Evolutionary conservation across 2,329 filamentous ascomycete genomes (phyloP).

Genomic region (Aspergillus carbonarius): DNA sequence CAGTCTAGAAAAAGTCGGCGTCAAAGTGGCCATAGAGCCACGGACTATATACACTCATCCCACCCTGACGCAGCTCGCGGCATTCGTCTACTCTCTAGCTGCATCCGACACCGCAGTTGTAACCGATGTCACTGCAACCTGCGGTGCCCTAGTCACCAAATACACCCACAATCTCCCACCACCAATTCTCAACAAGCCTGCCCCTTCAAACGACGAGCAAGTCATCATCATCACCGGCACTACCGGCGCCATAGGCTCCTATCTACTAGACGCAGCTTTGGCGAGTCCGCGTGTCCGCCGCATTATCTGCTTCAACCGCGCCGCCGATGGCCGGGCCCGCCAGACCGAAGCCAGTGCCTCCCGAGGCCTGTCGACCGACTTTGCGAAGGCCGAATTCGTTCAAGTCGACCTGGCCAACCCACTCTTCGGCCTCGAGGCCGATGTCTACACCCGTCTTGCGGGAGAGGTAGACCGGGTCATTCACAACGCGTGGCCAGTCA

Average conservation of each 20-base stretch:
- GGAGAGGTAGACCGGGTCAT: conserved; percentile 20
- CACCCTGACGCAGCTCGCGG: background rate
- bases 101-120: background rate
- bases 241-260: conserved; percentile 6
- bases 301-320: conserved; percentile 11
- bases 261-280: conserved; percentile 4
- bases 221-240: conserved; percentile 9
- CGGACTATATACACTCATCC: conserved; percentile 5
- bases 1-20: background rate
- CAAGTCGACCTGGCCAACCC: conserved; percentile 19
- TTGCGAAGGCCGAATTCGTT: conserved; percentile 28
- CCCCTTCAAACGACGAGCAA: background rate
- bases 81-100: background rate
- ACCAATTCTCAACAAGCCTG: background rate
- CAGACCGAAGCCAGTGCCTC: background rate
- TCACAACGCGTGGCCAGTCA: conserved; percentile 35
- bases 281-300: background rate
- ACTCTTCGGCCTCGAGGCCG: conserved; percentile 17
- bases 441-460: conserved; percentile 14
- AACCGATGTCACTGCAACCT: background rate
- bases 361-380: background rate
- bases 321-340: background rate
- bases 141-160: conserved; percentile 5
- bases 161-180: conserved; percentile 6
- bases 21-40: background rate